Base-by-base conservation (phyloP, 345 rosid genomes). In the Populus ilicifolia region DNA sequence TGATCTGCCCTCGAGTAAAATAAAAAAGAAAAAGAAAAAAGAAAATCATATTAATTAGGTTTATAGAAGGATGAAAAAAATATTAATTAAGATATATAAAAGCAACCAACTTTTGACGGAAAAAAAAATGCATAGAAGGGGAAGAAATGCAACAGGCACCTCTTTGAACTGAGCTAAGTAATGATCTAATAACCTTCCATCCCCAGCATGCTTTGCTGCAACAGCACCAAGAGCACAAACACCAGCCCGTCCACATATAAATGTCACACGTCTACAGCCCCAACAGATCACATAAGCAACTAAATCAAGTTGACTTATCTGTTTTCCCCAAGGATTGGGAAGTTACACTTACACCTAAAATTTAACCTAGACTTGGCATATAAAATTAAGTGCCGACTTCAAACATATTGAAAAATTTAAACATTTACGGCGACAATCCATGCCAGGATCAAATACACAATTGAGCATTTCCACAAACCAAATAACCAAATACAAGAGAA, bases 161-260 rank as follows among this genome's bases (percentile, higher is more conserved):
- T 86, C 81, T 71, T 78, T 89, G 78, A 89, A 90, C 80, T 79
- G 82, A 10, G 77, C 71, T 69, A 91, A 77, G 84, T 84, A 89
- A 72, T 3, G 75, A 69, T 83, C 76, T 67, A 87, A 73, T 76
- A 87, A 80, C 78, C 80, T 77, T 73, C 82, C 76, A 70, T 87
- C 88, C 77, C 92, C 88, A 23, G 88, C 69, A 78, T 87, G 86
- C 86, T 89, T 89, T 61, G 96, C 92, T 52, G 80, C 64, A 21
- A 87, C 90, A 79, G 92, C 96, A 71, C 92, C 96, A 50, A 91
- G 89, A 69, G 93, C 92, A 84, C 73, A 88, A 71, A 91, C 91
- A 64, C 96, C 93, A 82, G 93, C 89, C n/a, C 79, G 80, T 27
- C 96, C 93, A 44, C 92, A 90, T 67, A 90, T 82, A 72, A 91